phyloP scores from a whole-genome alignment of 768 basidiomycete genomes.

The Lepiota subincarnata region DNA sequence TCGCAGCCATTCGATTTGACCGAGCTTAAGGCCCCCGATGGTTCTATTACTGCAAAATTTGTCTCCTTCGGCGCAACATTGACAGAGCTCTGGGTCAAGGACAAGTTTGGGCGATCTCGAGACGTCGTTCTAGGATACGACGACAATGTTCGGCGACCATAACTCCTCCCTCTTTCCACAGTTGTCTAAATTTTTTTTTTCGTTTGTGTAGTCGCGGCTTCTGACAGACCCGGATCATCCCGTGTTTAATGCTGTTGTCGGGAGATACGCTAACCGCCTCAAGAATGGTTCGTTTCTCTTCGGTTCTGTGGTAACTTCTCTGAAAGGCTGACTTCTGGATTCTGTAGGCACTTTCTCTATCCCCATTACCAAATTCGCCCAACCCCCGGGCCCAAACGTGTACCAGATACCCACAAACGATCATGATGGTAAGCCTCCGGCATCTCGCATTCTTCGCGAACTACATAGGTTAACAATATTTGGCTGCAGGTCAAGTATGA shows the following conservation, averaged over 20 bases:
- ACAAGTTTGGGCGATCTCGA: constrained; percentile 40
- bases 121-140: constrained; percentile 60
- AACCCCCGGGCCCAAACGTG: constrained; percentile 37
- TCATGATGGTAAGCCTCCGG: constrained; percentile 34
- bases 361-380: constrained; percentile 43
- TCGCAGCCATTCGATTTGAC: constrained; percentile 46
- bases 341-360: constrained; percentile 47
- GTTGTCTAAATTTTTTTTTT: background rate
- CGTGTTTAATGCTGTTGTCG: constrained; percentile 38
- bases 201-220: constrained; percentile 28
- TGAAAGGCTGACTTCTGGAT: background rate
- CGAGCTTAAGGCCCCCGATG: constrained; percentile 46
- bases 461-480: background rate
- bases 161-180: background rate
- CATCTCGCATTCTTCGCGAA: background rate
- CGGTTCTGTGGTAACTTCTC: background rate
- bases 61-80: constrained; percentile 54
- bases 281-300: constrained; percentile 36
- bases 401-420: constrained; percentile 51
- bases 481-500: constrained; percentile 19
- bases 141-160: constrained; percentile 36
- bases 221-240: constrained; percentile 44
- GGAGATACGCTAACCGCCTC: constrained; percentile 51
- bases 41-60: constrained; percentile 54
- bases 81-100: constrained; percentile 53